Percentiles rank a stretch among this genome's conserved stretches.
Evolutionary conservation across 2,329 filamentous ascomycete genomes (phyloP).

Genomic region (Alternaria ethzedia): DNA sequence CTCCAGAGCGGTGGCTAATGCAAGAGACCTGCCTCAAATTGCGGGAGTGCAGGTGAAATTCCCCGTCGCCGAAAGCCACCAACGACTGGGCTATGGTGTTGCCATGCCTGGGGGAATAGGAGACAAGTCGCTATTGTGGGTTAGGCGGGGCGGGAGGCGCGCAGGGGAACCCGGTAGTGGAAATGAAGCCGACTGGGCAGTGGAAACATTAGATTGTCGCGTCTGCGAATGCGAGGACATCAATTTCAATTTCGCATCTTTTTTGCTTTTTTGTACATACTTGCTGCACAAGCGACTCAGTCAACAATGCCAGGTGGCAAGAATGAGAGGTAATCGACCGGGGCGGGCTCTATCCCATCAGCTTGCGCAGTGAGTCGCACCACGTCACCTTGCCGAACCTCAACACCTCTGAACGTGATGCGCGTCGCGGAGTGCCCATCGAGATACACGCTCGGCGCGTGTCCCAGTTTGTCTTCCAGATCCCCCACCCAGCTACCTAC

Average conservation of each 20-base stretch:
- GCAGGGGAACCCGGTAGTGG: constrained; percentile 11
- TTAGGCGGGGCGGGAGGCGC: constrained; percentile 5
- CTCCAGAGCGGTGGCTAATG: constrained; percentile 9
- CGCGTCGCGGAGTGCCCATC: constrained; percentile 71
- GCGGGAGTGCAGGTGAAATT: constrained; percentile 7
- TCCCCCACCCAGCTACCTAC: constrained; percentile 67
- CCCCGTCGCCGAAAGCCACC: constrained; percentile 15
- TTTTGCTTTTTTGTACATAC: constrained; percentile 1
- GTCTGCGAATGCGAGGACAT: not conserved
- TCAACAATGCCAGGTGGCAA: constrained; percentile 65
- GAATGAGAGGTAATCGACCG: constrained; percentile 70
- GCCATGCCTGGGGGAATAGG: constrained; percentile 14
- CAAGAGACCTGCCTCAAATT: not conserved
- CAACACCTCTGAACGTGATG: constrained; percentile 63
- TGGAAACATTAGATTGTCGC: not conserved
- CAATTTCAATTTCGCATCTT: constrained; percentile 1
- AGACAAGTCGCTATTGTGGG: not conserved
- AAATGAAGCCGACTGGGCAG: constrained; percentile 19
- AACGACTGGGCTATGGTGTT: constrained; percentile 14
- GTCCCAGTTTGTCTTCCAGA: constrained; percentile 64
- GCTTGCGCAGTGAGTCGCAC: constrained; percentile 64
- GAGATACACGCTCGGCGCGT: constrained; percentile 63
- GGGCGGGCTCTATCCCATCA: constrained; percentile 67
- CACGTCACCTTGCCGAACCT: constrained; percentile 58
- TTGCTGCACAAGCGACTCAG: constrained; percentile 38